Evolutionary conservation across 2,329 filamentous ascomycete genomes (phyloP).

Genomic region (Trichoderma afroharzianum): DNA sequence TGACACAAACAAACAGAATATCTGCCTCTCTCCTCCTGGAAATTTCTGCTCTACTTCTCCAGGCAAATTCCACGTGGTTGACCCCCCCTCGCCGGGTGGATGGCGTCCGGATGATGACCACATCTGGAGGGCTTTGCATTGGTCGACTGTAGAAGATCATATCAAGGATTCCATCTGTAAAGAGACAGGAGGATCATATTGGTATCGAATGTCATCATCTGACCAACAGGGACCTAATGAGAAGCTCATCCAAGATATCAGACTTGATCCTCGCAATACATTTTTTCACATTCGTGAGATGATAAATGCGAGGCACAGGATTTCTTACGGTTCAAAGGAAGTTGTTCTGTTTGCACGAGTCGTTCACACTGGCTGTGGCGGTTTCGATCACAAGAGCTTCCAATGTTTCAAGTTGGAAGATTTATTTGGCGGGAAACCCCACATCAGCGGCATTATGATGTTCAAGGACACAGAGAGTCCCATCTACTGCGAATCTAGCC

Average conservation of each 20-base stretch:
- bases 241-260: background rate
- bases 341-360: slow-evolving; percentile 64
- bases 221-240: background rate
- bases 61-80: background rate
- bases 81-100: background rate
- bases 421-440: slow-evolving; percentile 56
- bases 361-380: slow-evolving; percentile 53
- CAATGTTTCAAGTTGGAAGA: slow-evolving; percentile 65
- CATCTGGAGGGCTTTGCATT: background rate
- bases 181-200: background rate
- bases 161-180: background rate
- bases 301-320: slow-evolving; percentile 40
- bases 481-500: slow-evolving; percentile 25
- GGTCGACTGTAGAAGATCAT: background rate
- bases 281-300: slow-evolving; percentile 65
- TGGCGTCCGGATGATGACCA: background rate
- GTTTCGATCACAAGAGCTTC: slow-evolving; percentile 35
- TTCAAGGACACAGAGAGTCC: slow-evolving; percentile 20
- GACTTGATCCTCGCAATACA: slow-evolving; percentile 31
- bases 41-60: background rate
- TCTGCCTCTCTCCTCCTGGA: background rate
- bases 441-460: slow-evolving; percentile 34
- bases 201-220: background rate
- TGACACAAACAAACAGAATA: background rate
- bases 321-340: slow-evolving; percentile 34